Base-by-base conservation (phyloP, 495 filamentous ascomycete species). In the Podospora appendiculata region DNA sequence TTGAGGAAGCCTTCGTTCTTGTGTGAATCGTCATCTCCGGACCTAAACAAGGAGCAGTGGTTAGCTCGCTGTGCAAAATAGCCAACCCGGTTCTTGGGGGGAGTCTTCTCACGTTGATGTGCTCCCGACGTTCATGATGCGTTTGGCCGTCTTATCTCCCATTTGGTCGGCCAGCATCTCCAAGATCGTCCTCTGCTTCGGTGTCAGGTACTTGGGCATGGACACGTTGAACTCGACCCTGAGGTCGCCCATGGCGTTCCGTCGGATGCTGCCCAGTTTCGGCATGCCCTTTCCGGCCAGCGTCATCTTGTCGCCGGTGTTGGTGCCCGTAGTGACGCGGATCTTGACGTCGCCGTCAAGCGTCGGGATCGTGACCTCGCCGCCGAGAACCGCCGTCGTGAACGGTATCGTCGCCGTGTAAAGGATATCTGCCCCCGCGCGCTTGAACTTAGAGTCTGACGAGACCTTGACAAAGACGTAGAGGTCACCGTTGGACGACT, bases 91-190 rank as follows among this genome's bases (percentile, higher is more conserved):
- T 25, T 25, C 25, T 25, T 25, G 25, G 25, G 25, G 25, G 25
- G 25, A 25, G n/a, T n/a, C n/a, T 25, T 25, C 25, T 25, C 25
- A 25, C 25, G 25, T 2, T 25, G n/a, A n/a, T n/a, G n/a, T n/a
- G n/a, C 5, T 25, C 25, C 25, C 25, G 25, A 25, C 25, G 25
- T 70, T 89, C 90, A 97, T 97, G 41, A 93, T 81, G 41, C 94
- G 79, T 66, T 85, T 90, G n/a, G 93, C 93, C 14, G 80, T 88
- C 69, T 89, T 86, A 64, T 98, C 93, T 11, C 79, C 81, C 77
- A 96, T 81, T 73, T 98, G 93, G 59, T 98, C 90, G 32, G 93
- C 93, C 42, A 98, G 79, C 75, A 96, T 89, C 70, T 98, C 93
- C 52, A 96, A 65, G 33, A 98, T 85, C 0, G 86, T 90, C 36